Evolutionary conservation across 129 eudicot species (phyloP).

Genomic region (Lactuca sativa): DNA sequence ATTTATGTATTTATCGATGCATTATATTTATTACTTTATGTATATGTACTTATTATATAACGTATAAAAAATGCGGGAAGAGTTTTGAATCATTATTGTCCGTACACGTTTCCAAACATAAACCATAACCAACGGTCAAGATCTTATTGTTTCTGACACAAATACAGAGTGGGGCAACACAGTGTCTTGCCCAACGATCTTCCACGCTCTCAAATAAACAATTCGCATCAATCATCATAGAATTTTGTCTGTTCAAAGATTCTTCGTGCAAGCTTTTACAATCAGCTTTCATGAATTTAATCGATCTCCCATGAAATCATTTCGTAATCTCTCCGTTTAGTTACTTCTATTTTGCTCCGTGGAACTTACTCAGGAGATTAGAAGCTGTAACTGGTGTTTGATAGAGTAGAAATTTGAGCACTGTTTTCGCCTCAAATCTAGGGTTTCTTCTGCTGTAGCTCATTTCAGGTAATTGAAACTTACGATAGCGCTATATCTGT

Average conservation of each 20-base stretch:
- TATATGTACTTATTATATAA: not conserved
- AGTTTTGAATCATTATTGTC: not conserved
- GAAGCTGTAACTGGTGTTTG: conserved; percentile 8
- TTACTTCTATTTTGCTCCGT: not conserved
- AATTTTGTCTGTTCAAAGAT: conserved; percentile 30
- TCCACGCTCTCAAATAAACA: conserved; percentile 30
- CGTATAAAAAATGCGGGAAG: conserved; percentile 20
- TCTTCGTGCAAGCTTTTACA: conserved; percentile 9
- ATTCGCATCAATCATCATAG: conserved; percentile 11
- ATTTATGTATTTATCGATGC: no score
- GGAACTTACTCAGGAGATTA: not conserved
- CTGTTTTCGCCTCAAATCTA: conserved; percentile 19
- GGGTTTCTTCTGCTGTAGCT: conserved; percentile 32
- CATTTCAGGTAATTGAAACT: conserved; percentile 3
- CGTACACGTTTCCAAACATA: conserved; percentile 27
- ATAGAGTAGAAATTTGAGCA: conserved; percentile 16
- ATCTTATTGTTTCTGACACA: conserved; percentile 12
- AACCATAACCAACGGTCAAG: conserved; percentile 10
- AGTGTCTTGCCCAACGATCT: conserved; percentile 27
- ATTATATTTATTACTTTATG: not conserved
- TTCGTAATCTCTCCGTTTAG: not conserved
- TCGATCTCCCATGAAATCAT: not conserved
- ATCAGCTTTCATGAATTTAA: conserved; percentile 21
- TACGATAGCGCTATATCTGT: not conserved
- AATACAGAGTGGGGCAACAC: conserved; percentile 34